Evolutionary conservation across 768 basidiomycete genomes (phyloP).

Genomic region (Pholiota microspora): DNA sequence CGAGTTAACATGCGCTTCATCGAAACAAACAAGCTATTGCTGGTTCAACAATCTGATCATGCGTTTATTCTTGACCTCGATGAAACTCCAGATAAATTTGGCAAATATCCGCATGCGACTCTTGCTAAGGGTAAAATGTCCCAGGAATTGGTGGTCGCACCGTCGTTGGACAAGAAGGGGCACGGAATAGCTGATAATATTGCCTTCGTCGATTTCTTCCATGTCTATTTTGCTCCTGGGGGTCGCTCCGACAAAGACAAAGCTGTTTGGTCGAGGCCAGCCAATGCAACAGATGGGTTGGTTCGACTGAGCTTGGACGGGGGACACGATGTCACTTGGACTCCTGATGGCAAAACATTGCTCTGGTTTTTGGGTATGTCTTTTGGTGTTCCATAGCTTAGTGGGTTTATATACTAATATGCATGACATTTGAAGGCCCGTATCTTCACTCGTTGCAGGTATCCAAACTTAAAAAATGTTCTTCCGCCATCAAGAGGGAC

Average conservation of each 20-base stretch:
- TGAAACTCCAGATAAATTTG: conserved; percentile 41
- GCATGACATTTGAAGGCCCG: conserved; percentile 39
- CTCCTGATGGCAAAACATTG: conserved; percentile 57
- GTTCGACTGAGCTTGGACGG: conserved; percentile 69
- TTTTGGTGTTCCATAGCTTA: too few relatives aligned
- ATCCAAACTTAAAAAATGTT: conserved; percentile 48
- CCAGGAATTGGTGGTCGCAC: conserved; percentile 49
- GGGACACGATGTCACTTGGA: conserved; percentile 68
- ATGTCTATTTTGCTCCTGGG: conserved; percentile 58
- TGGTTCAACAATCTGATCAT: conserved; percentile 49
- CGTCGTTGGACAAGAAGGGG: conserved; percentile 16
- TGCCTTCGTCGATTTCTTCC: conserved; percentile 69
- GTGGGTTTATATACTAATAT: not conserved
- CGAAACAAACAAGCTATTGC: conserved; percentile 47
- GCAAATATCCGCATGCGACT: conserved; percentile 44
- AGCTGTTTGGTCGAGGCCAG: conserved; percentile 68
- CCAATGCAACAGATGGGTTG: conserved; percentile 59
- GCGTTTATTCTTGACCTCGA: conserved; percentile 33
- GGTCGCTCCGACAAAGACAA: conserved; percentile 36
- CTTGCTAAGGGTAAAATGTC: conserved; percentile 59
- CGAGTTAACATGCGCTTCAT: conserved; percentile 55
- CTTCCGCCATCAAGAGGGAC: conserved; percentile 47
- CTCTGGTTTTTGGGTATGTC: conserved; percentile 73
- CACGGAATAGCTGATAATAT: conserved; percentile 31
- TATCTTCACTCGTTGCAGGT: conserved; percentile 63